A percentile compares a stretch with the other conserved stretches of the same genome.
These are phyloP conservation scores for Fusarium kyushuense DNA, from an alignment of 2,329 filamentous ascomycete species.

Conservation along the genomic window DNA sequence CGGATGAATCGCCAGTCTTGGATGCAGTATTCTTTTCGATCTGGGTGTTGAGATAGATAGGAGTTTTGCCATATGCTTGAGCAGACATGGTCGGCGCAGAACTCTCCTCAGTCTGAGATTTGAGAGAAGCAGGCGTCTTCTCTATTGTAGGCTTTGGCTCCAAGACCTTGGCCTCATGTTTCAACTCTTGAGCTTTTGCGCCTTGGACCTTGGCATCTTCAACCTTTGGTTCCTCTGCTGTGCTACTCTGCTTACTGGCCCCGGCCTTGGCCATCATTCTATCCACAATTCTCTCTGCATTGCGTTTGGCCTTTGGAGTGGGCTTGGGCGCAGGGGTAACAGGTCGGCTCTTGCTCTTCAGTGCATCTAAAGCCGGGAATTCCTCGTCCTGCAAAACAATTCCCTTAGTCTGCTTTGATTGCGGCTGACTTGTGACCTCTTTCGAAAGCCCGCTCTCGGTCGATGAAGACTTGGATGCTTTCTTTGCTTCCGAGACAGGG, in stretches of 20 bases:
- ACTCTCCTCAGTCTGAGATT: constrained; percentile 62
- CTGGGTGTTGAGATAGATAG: constrained; percentile 62
- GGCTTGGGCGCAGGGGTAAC: constrained; percentile 54
- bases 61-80: constrained; percentile 44
- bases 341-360: constrained; percentile 52
- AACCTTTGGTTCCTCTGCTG: constrained; percentile 31
- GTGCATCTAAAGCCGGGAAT: constrained; percentile 69
- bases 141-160: constrained; percentile 32
- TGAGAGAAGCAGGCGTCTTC: constrained; percentile 56
- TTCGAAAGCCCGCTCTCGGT: constrained; percentile 61
- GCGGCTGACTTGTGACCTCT: constrained; percentile 58
- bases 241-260: constrained; percentile 24
- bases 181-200: constrained; percentile 30
- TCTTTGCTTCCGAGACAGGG: constrained; percentile 54
- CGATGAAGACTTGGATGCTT: constrained; percentile 59
- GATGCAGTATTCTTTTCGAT: constrained; percentile 55
- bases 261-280: constrained; percentile 42
- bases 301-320: constrained; percentile 52
- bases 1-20: constrained; percentile 49
- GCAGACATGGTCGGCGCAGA: constrained; percentile 27
- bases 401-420: constrained; percentile 37
- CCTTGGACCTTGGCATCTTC: constrained; percentile 39
- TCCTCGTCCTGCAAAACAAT: constrained; percentile 68
- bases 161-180: constrained; percentile 28
- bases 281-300: constrained; percentile 49